Conservation (phyloP, 2,329 filamentous ascomycete species). For the Colletotrichum sojae region DNA sequence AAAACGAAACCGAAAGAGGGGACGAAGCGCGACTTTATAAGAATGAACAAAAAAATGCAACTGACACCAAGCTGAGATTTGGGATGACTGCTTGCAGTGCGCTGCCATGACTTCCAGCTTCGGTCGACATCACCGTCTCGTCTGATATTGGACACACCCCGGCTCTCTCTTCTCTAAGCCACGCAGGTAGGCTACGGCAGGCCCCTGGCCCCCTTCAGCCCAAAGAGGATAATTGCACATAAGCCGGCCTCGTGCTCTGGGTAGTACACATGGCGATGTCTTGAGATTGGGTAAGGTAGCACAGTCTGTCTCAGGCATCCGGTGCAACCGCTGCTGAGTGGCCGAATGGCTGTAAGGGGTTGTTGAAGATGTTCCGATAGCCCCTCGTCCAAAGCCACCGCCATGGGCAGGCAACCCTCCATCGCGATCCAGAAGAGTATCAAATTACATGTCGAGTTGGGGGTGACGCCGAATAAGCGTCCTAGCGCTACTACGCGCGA, state of each 20-base stretch:
- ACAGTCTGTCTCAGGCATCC: constrained; percentile 31
- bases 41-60: background rate
- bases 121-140: constrained; percentile 33
- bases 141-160: constrained; percentile 33
- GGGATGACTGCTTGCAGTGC: constrained; percentile 6
- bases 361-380: background rate
- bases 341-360: constrained; percentile 25
- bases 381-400: constrained; percentile 32
- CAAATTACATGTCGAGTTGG: constrained; percentile 20
- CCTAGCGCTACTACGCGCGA: constrained; percentile 31
- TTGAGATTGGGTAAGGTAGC: constrained; percentile 11
- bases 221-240: constrained; percentile 2
- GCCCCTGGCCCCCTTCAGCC: background rate
- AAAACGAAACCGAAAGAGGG: constrained; percentile 13
- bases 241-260: constrained; percentile 16
- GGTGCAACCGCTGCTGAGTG: constrained; percentile 12
- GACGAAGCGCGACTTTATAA: constrained; percentile 33
- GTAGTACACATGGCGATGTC: background rate
- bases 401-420: constrained; percentile 19
- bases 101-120: constrained; percentile 20
- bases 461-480: constrained; percentile 27
- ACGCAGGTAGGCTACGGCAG: background rate
- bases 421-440: constrained; percentile 28
- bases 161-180: constrained; percentile 17
- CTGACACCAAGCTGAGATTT: constrained; percentile 11